Conservation (phyloP, 768 basidiomycete species). For the Mycena haematopus region DNA sequence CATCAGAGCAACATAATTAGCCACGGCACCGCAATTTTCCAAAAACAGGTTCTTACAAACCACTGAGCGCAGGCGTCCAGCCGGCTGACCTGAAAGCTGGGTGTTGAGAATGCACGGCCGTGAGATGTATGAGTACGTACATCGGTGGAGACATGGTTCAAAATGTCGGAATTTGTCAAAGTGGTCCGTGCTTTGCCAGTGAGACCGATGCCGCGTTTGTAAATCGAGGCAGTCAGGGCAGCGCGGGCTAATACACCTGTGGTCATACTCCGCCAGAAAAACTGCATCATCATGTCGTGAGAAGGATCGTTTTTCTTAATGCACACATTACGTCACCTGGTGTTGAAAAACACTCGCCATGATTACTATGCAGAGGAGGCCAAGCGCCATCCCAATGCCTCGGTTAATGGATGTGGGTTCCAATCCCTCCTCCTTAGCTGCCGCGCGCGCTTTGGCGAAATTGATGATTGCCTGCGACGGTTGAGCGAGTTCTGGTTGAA, state of each 20-base stretch:
- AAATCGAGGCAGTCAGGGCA: too few species aligned
- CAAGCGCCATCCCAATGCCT: slow-evolving; percentile 66
- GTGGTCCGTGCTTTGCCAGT: too few species aligned
- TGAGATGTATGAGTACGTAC: slow-evolving; percentile 37
- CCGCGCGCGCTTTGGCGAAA: slow-evolving; percentile 57
- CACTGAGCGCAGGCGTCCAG: too few species aligned
- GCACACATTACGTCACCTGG: slow-evolving; percentile 48
- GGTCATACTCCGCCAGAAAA: too few species aligned
- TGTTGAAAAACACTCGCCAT: slow-evolving; percentile 63
- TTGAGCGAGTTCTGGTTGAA: slow-evolving; percentile 45
- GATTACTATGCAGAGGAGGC: slow-evolving; percentile 56
- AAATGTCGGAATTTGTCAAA: too few species aligned
- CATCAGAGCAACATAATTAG: slow-evolving; percentile 5
- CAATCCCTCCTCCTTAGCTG: slow-evolving; percentile 44
- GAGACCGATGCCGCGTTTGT: too few species aligned
- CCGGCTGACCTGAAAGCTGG: slow-evolving; percentile 39
- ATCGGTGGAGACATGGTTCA: too few species aligned
- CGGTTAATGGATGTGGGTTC: slow-evolving; percentile 50
- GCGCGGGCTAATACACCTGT: too few species aligned
- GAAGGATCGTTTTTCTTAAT: slow-evolving; percentile 48
- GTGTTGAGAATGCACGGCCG: slow-evolving; percentile 4
- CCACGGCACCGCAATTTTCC: slow-evolving; percentile 4
- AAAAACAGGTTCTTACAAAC: slow-evolving; percentile 45
- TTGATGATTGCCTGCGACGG: slow-evolving; percentile 59
- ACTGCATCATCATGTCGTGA: slow-evolving; percentile 59